Conservation (phyloP, 345 rosid species). For the Linum trigynum region DNA sequence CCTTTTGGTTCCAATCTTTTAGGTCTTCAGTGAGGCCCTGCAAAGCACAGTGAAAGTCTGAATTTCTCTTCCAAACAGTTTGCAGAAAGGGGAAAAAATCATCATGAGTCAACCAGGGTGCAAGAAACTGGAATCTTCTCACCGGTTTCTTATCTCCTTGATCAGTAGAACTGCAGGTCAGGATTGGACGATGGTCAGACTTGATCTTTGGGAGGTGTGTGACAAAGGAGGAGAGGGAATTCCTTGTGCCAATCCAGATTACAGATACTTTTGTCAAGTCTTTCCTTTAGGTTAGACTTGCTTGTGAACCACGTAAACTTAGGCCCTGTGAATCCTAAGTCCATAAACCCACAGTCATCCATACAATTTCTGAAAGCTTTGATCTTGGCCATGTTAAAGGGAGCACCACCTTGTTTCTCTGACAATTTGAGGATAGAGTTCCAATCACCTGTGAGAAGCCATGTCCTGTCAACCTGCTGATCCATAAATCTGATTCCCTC, state of each 20-base stretch:
- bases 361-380: background rate
- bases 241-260: background rate
- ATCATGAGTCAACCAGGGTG: background rate
- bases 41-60: background rate
- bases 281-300: background rate
- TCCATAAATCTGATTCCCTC: background rate
- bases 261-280: background rate
- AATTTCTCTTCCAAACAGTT: background rate
- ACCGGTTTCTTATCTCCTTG: background rate
- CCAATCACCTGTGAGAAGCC: no score
- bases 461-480: no score
- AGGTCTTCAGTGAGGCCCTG: background rate
- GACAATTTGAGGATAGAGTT: no score
- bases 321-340: background rate
- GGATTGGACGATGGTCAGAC: background rate
- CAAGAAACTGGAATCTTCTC: background rate
- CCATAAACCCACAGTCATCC: background rate
- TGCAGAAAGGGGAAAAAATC: no score
- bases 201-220: background rate
- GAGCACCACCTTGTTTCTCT: background rate
- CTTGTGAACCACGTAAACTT: background rate
- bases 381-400: background rate
- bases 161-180: background rate
- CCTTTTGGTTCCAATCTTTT: background rate
- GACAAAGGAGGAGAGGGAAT: background rate